Evolutionary conservation across 2,329 filamentous ascomycete genomes (phyloP).

Genomic region (Ceratocystiopsis brevicomis): DNA sequence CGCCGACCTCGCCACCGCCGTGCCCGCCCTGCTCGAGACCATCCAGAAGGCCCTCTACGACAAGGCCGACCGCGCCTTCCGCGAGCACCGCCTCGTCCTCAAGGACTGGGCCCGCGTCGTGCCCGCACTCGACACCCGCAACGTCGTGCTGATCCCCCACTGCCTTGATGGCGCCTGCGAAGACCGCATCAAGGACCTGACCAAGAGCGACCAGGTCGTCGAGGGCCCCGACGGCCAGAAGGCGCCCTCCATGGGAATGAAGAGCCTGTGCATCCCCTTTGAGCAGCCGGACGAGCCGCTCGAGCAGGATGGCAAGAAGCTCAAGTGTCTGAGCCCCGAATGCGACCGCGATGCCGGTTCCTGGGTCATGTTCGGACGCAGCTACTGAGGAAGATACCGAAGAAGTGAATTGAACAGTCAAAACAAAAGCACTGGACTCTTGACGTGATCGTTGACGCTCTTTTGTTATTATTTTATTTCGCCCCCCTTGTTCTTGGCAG

Average conservation of each 20-base stretch:
- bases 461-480: too few species aligned
- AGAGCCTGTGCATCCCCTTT: conserved; percentile 55
- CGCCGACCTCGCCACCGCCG: conserved; percentile 48
- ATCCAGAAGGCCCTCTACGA: conserved; percentile 71
- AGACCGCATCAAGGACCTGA: conserved; percentile 86
- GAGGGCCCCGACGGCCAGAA: conserved; percentile 33
- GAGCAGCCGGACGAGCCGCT: conserved; percentile 68
- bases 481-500: too few species aligned
- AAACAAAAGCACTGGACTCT: neutral
- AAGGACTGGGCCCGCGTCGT: conserved; percentile 84
- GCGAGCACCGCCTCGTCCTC: conserved; percentile 60
- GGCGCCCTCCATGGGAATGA: conserved; percentile 44
- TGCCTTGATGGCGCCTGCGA: conserved; percentile 71
- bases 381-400: conserved; percentile 26
- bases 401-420: neutral
- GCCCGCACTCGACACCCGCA: conserved; percentile 77
- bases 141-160: conserved; percentile 80
- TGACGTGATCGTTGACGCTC: too few species aligned
- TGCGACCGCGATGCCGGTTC: conserved; percentile 59
- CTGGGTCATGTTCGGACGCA: conserved; percentile 86
- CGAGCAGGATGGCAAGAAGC: conserved; percentile 68
- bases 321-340: conserved; percentile 83
- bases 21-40: conserved; percentile 68
- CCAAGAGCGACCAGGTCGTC: conserved; percentile 47
- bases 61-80: conserved; percentile 62